These are phyloP conservation scores for Thraustochytrium striatum DNA, from an alignment of 352 stramenopile genomes.

Conservation along the genomic window DNA sequence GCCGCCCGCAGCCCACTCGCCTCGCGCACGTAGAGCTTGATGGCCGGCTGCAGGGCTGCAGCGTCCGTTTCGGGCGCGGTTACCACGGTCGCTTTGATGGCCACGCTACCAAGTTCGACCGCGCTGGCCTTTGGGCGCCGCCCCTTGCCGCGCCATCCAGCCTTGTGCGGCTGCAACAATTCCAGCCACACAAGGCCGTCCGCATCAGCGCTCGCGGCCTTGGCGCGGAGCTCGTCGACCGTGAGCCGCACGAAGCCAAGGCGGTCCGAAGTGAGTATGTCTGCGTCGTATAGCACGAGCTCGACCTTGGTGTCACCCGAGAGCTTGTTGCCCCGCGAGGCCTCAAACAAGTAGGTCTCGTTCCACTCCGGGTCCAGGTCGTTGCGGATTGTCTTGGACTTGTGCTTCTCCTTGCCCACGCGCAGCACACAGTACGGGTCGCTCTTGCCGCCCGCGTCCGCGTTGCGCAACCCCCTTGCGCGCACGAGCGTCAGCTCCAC, in stretches of 20 bases:
- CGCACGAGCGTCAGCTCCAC: background rate
- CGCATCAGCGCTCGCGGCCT: background rate
- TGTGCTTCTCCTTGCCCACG: background rate
- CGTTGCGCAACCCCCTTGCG: constrained; percentile 20
- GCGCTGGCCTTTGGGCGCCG: no score
- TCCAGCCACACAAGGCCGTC: background rate
- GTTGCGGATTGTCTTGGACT: background rate
- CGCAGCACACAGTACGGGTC: constrained; percentile 28
- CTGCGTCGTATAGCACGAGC: background rate
- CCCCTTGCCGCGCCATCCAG: no score
- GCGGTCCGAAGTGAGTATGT: constrained; percentile 33
- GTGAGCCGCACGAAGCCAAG: background rate
- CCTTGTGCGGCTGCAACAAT: background rate
- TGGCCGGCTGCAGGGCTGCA: no score
- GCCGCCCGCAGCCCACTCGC: background rate
- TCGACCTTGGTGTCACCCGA: background rate
- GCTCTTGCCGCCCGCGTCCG: background rate
- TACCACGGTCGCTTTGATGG: no score
- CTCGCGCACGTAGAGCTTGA: no score
- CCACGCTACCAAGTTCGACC: no score
- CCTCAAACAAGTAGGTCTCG: constrained; percentile 14
- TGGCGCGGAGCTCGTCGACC: background rate
- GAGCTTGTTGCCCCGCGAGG: background rate
- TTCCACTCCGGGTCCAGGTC: constrained; percentile 31
- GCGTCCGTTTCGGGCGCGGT: no score